phyloP scores from a whole-genome alignment of 805 yeast species.

The Hanseniaspora osmophila region DNA sequence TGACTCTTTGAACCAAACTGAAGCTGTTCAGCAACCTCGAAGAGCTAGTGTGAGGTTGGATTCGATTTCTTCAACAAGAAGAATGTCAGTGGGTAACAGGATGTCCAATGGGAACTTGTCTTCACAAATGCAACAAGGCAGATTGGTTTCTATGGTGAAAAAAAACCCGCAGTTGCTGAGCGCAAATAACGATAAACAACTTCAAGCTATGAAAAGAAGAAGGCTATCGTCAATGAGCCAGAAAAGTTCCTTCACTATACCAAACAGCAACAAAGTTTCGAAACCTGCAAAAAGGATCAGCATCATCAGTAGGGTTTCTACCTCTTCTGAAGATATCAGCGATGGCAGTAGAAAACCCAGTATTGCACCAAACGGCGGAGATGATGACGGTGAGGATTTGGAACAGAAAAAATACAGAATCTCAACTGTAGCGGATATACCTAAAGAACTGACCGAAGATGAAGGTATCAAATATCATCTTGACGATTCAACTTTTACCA shows the following conservation, averaged over 20 bases:
- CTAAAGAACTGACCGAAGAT: slow-evolving; percentile 25
- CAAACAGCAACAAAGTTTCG: neutral
- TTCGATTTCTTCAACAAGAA: slow-evolving; percentile 6
- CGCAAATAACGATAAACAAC: neutral
- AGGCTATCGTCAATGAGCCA: neutral
- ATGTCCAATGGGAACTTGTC: neutral
- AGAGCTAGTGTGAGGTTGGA: slow-evolving; percentile 7
- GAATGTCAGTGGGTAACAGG: slow-evolving; percentile 2
- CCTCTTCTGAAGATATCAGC: neutral
- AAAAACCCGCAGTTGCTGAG: slow-evolving; percentile 2
- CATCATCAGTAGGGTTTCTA: neutral
- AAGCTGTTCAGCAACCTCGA: slow-evolving; percentile 4
- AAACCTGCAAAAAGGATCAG: slow-evolving; percentile 1
- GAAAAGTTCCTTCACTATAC: neutral
- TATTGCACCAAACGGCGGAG: neutral
- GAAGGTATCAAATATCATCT: slow-evolving; percentile 32
- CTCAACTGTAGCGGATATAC: slow-evolving; percentile 24
- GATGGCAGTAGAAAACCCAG: slow-evolving; percentile 2
- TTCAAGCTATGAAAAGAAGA: slow-evolving; percentile 1
- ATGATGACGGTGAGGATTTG: slow-evolving; percentile 8
- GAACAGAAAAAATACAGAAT: slow-evolving; percentile 19
- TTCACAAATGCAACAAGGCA: slow-evolving; percentile 5
- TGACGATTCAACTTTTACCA: slow-evolving; percentile 40
- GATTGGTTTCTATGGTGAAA: slow-evolving; percentile 4
- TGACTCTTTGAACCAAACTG: slow-evolving; percentile 4